Evolutionary conservation across 331 rosid genomes (phyloP).

Genomic region (Dryas integrifolia): DNA sequence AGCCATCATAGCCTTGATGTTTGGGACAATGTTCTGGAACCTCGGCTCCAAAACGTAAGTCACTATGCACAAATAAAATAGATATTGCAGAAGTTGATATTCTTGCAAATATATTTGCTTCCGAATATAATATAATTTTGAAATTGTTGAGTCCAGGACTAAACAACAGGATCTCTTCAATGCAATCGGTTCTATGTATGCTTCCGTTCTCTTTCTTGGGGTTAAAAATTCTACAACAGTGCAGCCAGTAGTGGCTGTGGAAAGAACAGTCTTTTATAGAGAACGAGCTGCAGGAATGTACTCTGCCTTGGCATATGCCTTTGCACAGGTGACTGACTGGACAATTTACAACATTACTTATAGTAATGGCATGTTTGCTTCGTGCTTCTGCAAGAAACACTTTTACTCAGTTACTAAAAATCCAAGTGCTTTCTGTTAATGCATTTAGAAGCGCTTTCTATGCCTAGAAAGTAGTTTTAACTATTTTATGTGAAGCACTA

Average conservation of each 20-base stretch:
- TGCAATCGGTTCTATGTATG: constrained; percentile 65
- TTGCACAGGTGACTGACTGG: constrained; percentile 44
- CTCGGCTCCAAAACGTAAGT: constrained; percentile 61
- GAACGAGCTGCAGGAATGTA: constrained; percentile 75
- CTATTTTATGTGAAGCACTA: no score
- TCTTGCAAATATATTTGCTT: background rate
- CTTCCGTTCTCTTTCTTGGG: constrained; percentile 57
- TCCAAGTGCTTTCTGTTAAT: no score
- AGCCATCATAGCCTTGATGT: constrained; percentile 29
- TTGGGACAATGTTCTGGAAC: constrained; percentile 69
- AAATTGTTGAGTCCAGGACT: constrained; percentile 29
- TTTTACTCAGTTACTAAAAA: no score
- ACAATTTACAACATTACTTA: no score
- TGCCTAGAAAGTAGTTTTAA: no score
- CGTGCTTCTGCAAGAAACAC: no score
- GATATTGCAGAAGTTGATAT: no score
- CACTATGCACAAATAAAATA: background rate
- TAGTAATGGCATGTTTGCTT: no score
- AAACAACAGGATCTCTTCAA: constrained; percentile 46
- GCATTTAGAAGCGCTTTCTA: no score
- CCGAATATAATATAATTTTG: background rate
- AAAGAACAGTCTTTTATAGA: constrained; percentile 59
- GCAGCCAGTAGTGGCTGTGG: constrained; percentile 53
- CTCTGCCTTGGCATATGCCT: constrained; percentile 56
- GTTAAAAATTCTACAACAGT: constrained; percentile 42